A percentile compares a stretch with the other conserved stretches of the same genome.
These are phyloP conservation scores for Suillus luteus DNA, from an alignment of 768 basidiomycete genomes.

Conservation along the genomic window DNA sequence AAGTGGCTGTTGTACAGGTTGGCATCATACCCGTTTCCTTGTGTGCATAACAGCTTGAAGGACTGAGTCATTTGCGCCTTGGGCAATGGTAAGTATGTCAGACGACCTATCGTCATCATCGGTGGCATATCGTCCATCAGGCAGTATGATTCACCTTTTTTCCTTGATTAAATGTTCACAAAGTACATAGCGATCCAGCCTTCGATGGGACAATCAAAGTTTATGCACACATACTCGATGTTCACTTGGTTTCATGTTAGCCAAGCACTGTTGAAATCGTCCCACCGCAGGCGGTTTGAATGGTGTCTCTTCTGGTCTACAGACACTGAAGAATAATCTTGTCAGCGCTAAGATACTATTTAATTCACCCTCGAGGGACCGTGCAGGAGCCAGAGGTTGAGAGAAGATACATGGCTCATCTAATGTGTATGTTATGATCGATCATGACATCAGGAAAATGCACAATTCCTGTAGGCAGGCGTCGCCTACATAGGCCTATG, in stretches of 20 bases:
- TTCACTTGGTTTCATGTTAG: constrained; percentile 16
- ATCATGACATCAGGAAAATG: no score
- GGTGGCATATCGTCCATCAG: constrained; percentile 11
- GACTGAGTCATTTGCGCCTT: no score
- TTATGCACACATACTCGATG: neutral
- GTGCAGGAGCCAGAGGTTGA: constrained; percentile 33
- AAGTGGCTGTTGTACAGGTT: constrained; percentile 40
- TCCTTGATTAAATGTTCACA: constrained; percentile 36
- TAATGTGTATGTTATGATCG: neutral
- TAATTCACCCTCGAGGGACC: constrained; percentile 37
- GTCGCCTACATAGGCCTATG: no score
- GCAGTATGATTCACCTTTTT: constrained; percentile 38
- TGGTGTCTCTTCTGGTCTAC: constrained; percentile 36
- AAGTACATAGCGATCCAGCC: constrained; percentile 16
- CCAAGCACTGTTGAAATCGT: constrained; percentile 41
- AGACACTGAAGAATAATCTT: constrained; percentile 34
- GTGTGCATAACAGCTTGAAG: constrained; percentile 30
- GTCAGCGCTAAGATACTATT: constrained; percentile 43
- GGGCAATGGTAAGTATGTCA: no score
- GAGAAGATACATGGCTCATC: constrained; percentile 31
- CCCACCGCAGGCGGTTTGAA: constrained; percentile 40
- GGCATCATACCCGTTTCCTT: constrained; percentile 36
- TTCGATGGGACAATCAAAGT: constrained; percentile 22
- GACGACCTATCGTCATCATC: no score
- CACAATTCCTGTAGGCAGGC: no score